Evolutionary conservation across 2,329 filamentous ascomycete species (phyloP).

Genomic region (Pseudogymnoascus sp.): DNA sequence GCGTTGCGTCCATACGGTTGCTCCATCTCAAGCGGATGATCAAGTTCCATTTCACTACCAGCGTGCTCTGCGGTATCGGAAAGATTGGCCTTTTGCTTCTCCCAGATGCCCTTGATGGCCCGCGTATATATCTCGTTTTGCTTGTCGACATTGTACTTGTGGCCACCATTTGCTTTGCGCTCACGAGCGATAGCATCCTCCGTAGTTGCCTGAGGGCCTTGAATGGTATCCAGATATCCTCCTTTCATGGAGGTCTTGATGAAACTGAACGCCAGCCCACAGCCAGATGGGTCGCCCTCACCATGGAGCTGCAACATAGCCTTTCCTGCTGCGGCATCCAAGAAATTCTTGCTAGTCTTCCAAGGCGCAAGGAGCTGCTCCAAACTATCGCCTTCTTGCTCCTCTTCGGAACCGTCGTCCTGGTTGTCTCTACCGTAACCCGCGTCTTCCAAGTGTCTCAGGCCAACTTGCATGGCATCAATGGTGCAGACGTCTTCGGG

Average conservation of each 20-base stretch:
- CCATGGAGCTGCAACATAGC: slow-evolving; percentile 95
- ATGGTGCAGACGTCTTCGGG: slow-evolving; percentile 92
- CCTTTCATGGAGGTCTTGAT: slow-evolving; percentile 99
- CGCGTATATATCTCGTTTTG: slow-evolving; percentile 90
- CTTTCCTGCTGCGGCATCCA: slow-evolving; percentile 88
- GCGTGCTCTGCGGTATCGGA: slow-evolving; percentile 65
- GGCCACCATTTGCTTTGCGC: slow-evolving; percentile 82
- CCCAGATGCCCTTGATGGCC: slow-evolving; percentile 88
- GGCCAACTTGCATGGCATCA: slow-evolving; percentile 93
- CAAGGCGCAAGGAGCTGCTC: slow-evolving; percentile 90
- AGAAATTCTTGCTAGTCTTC: slow-evolving; percentile 94
- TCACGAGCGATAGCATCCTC: slow-evolving; percentile 70
- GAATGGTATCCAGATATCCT: slow-evolving; percentile 78
- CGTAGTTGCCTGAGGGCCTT: slow-evolving; percentile 57
- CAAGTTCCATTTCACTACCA: slow-evolving; percentile 43
- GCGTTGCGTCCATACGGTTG: slow-evolving; percentile 40
- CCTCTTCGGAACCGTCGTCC: slow-evolving; percentile 34
- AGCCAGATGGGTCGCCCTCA: slow-evolving; percentile 87
- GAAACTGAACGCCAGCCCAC: slow-evolving; percentile 92
- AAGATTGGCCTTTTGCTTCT: slow-evolving; percentile 73
- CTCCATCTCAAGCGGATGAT: slow-evolving; percentile 48
- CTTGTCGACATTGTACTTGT: slow-evolving; percentile 94
- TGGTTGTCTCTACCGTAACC: slow-evolving; percentile 65
- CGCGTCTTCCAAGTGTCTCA: slow-evolving; percentile 83
- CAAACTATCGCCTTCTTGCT: slow-evolving; percentile 57